Base-by-base conservation (phyloP, 768 basidiomycete genomes). In the Termitomyces sp. region DNA sequence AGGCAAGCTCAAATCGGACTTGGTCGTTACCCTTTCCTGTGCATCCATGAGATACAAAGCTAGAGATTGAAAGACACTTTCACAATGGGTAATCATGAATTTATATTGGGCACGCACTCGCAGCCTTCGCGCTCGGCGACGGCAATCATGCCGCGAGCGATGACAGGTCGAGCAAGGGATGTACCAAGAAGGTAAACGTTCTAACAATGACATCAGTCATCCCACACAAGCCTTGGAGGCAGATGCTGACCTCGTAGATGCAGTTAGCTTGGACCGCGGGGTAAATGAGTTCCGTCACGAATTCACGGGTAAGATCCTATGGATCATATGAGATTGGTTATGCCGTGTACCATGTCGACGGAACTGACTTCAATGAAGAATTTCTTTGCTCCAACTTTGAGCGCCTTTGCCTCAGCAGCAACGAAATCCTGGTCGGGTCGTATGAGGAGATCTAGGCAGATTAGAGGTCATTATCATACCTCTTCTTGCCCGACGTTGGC, bases 11-110 rank as follows among this genome's bases (percentile, higher is more conserved):
- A 71, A 98, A 99, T 57, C 97, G 92, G 64, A 99, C 97, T 74
- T 99, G 97, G 72, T 99, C 97, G 71, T 99, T 99, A 50, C 97
- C 97, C 78, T 99, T 99, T 50, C 97, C 97, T 48, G 97, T 99
- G 81, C 97, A 99, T 23, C 97, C 97, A 73, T 98, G 97, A 23
- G 96, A 85, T 58, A 98, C 96, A 68, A 82, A 99, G 71, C 94
- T 96, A 35, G 1, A 44, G 23, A 40, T 35, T 22, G 15, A 31
- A 25, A 15, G 12, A 41, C 35, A 35, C 25, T 9, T 32, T 54
- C 15, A 44, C 40, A 15, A 10, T 29, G n/a, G 25, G 20, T 44
- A 23, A 25, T 41, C 5, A 50, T 18, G 39, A n/a, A 46, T 6
- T 7, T 23, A 39, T 23, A 44, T 16, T 10, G 5, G 2, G 27